phyloP scores from a whole-genome alignment of 139 green algal genomes.

The Chlorella vulgaris region DNA sequence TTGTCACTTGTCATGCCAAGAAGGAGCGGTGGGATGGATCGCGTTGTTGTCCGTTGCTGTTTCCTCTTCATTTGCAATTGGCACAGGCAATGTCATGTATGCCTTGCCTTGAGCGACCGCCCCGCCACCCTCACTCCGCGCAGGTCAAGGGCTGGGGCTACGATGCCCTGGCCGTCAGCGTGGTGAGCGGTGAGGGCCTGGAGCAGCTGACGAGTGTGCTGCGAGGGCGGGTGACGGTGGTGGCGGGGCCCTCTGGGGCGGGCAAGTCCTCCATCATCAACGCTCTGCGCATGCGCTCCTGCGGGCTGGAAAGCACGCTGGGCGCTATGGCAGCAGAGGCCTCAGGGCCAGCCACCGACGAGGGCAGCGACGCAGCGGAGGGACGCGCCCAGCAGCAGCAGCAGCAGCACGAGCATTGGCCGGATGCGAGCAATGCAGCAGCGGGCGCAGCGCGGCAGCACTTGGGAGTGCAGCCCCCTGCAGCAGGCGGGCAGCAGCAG shows the following conservation, averaged over 20 bases:
- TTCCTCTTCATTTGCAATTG: too few relatives aligned
- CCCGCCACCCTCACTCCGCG: too few relatives aligned
- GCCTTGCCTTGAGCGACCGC: too few relatives aligned
- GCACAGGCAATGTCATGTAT: too few relatives aligned
- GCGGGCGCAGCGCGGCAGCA: neutral
- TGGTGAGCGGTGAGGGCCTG: conserved; percentile 68
- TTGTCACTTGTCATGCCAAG: too few relatives aligned
- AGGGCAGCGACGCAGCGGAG: conserved; percentile 7
- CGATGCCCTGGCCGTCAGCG: conserved; percentile 69
- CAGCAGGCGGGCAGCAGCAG: neutral
- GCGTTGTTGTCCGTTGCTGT: too few relatives aligned
- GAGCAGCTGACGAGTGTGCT: conserved; percentile 59
- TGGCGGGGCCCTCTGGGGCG: conserved; percentile 91
- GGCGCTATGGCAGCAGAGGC: conserved; percentile 11
- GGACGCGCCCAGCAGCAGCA: too few relatives aligned
- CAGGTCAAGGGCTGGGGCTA: conserved; percentile 86
- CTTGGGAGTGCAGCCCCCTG: neutral
- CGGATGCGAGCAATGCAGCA: neutral
- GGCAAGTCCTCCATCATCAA: conserved; percentile 98
- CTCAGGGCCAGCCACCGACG: neutral
- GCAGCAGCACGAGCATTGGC: neutral
- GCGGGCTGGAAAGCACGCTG: conserved; percentile 12
- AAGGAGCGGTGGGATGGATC: too few relatives aligned
- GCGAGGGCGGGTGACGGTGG: conserved; percentile 63
- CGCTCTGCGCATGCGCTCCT: conserved; percentile 52